phyloP scores from a whole-genome alignment of 768 basidiomycete genomes.

The Suillus weaverae region DNA sequence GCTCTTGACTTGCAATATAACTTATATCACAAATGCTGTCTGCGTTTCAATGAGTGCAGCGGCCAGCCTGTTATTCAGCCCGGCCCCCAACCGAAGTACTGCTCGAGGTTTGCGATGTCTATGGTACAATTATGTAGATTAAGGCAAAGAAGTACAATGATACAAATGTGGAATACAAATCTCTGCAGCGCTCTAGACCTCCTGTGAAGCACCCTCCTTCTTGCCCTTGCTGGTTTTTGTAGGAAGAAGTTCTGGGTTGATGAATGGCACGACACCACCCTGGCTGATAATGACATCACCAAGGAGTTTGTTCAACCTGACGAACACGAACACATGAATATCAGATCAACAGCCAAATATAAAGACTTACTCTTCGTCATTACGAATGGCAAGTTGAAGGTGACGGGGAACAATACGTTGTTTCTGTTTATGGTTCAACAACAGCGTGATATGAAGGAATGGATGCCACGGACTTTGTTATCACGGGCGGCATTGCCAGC shows the following conservation, averaged over 20 bases:
- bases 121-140: slow-evolving; percentile 32
- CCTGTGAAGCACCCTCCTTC: slow-evolving; percentile 51
- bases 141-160: slow-evolving; percentile 23
- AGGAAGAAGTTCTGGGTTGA: slow-evolving; percentile 49
- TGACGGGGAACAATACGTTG: slow-evolving; percentile 80
- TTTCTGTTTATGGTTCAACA: slow-evolving; percentile 38
- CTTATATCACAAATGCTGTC: neutral
- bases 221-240: slow-evolving; percentile 48
- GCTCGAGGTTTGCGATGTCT: neutral
- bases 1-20: neutral
- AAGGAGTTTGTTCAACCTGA: slow-evolving; percentile 56
- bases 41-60: neutral
- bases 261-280: slow-evolving; percentile 75
- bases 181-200: slow-evolving; percentile 38
- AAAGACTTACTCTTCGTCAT: slow-evolving; percentile 64
- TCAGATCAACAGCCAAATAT: neutral
- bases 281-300: slow-evolving; percentile 69
- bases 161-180: slow-evolving; percentile 17
- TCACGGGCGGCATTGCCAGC: slow-evolving; percentile 80
- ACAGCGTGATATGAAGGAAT: neutral
- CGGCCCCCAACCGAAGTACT: neutral
- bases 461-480: slow-evolving; percentile 46
- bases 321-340: slow-evolving; percentile 4
- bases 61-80: neutral
- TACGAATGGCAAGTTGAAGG: slow-evolving; percentile 72